Base-by-base conservation (phyloP, 441 rosid species). In the Bruguiera hainesii region DNA sequence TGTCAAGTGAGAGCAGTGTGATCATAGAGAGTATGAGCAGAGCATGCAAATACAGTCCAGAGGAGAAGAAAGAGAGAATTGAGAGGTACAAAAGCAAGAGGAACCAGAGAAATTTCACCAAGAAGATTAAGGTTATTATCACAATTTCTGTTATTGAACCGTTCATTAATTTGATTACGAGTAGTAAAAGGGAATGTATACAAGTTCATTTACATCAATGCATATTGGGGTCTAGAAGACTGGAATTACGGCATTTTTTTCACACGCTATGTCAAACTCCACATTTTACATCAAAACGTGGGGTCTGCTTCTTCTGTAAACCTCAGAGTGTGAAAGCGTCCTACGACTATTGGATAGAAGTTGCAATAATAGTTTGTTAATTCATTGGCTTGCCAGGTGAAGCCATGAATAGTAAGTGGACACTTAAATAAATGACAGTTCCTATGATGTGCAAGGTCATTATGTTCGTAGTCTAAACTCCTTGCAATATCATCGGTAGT, bases 21-120 rank as follows among this genome's bases (percentile, higher is more conserved):
- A 94, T 94, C 62, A 91, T 94, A 29, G 98, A 91, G 80, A 88
- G 94, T 67, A 91, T 91, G 98, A 84, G 69, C 81, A 87, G 77
- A 80, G 89, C 98, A 18, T 78, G 80, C 70, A 84, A 81, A 65
- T 94, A 89, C 64, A 83, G 86, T 68, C 98, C 99, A 0, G 89
- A 87, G 73, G 97, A 94, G 88, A 94, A 90, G 84, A 88, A 85
- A 72, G 90, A 91, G 69, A 85, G 84, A 60, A 94, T 94, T 76
- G 89, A 91, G 63, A 86, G 96, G 74, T 94, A 94, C 66, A 83
- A 84, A 78, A 85, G 69, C 86, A 94, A 94, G 80, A 89, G 93
- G 81, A 82, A 78, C 58, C 90, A 81, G 57, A 82, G 99, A 74
- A 91, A 94, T 71, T 94, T 94, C 90, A 94, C 80, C 87, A 94